phyloP scores from a whole-genome alignment of 2,329 filamentous ascomycete species.

The Penicillium occitanis region DNA sequence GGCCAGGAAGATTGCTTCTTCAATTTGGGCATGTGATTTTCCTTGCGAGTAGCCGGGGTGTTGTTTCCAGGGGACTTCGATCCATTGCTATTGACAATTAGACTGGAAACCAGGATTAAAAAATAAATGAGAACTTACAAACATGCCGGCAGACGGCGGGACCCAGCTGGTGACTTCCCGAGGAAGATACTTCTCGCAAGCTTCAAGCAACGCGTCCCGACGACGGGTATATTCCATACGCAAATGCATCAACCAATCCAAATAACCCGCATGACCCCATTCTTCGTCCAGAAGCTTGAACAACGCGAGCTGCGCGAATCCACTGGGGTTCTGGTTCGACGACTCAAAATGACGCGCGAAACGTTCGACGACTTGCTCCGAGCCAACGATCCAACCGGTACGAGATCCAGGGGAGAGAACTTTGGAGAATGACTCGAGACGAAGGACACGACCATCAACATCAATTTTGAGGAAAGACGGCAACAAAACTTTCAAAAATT shows the following conservation, averaged over 20 bases:
- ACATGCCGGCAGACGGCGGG: conserved; percentile 85
- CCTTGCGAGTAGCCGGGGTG: conserved; percentile 44
- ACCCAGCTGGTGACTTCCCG: conserved; percentile 72
- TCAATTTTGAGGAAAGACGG: conserved; percentile 79
- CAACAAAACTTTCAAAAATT: conserved; percentile 71
- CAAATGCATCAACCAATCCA: conserved; percentile 84
- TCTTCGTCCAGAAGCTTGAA: conserved; percentile 89
- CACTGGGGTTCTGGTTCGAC: conserved; percentile 79
- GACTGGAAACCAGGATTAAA: background rate
- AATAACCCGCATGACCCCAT: conserved; percentile 89
- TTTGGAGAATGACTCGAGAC: conserved; percentile 92
- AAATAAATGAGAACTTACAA: conserved; percentile 59
- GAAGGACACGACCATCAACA: conserved; percentile 80
- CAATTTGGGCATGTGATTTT: conserved; percentile 55
- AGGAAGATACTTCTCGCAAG: conserved; percentile 76
- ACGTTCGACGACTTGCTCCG: conserved; percentile 77
- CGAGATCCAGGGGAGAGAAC: conserved; percentile 80
- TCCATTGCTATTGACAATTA: conserved; percentile 44
- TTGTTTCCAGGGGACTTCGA: conserved; percentile 48
- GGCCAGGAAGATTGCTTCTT: conserved; percentile 80
- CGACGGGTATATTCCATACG: conserved; percentile 77
- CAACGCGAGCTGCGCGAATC: conserved; percentile 78
- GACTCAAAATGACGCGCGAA: conserved; percentile 81
- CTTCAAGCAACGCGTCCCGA: conserved; percentile 71
- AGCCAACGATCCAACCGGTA: conserved; percentile 85